Percentiles rank a stretch among this genome's conserved stretches.
phyloP scores from a whole-genome alignment of 495 filamentous ascomycete genomes.

The Aspergillus steynii region DNA sequence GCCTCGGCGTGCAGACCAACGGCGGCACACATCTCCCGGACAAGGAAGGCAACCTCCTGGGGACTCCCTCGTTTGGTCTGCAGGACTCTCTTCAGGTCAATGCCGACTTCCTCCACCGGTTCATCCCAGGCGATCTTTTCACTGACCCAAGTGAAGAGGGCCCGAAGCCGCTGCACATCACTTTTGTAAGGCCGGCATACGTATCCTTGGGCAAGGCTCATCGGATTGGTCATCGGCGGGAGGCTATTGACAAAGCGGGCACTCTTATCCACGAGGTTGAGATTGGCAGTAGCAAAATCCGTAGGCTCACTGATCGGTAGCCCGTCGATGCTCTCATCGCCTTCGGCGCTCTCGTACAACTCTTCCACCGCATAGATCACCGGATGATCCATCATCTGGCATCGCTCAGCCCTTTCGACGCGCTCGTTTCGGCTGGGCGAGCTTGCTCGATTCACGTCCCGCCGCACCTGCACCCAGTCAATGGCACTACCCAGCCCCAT shows the following conservation, averaged over 20 bases:
- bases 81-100: slow-evolving; percentile 81
- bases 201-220: slow-evolving; percentile 84
- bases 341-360: slow-evolving; percentile 79
- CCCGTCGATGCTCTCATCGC: slow-evolving; percentile 87
- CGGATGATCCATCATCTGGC: slow-evolving; percentile 90
- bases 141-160: slow-evolving; percentile 95
- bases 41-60: slow-evolving; percentile 87
- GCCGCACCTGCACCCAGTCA: slow-evolving; percentile 94
- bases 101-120: slow-evolving; percentile 70
- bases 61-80: slow-evolving; percentile 81
- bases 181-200: slow-evolving; percentile 93
- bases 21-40: slow-evolving; percentile 89
- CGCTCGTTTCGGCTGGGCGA: slow-evolving; percentile 87
- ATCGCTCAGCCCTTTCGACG: slow-evolving; percentile 82
- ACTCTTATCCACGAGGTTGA: slow-evolving; percentile 90
- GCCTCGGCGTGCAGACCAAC: slow-evolving; percentile 85
- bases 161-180: slow-evolving; percentile 87
- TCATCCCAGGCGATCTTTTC: slow-evolving; percentile 98
- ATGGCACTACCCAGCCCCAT: slow-evolving; percentile 63
- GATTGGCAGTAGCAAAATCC: slow-evolving; percentile 77
- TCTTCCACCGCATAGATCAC: slow-evolving; percentile 87
- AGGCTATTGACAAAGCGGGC: slow-evolving; percentile 86
- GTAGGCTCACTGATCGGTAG: slow-evolving; percentile 78
- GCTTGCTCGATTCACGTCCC: slow-evolving; percentile 94
- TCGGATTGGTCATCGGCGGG: slow-evolving; percentile 85